Conservation (phyloP, 257 asterid species). For the Haberlea rhodopensis region DNA sequence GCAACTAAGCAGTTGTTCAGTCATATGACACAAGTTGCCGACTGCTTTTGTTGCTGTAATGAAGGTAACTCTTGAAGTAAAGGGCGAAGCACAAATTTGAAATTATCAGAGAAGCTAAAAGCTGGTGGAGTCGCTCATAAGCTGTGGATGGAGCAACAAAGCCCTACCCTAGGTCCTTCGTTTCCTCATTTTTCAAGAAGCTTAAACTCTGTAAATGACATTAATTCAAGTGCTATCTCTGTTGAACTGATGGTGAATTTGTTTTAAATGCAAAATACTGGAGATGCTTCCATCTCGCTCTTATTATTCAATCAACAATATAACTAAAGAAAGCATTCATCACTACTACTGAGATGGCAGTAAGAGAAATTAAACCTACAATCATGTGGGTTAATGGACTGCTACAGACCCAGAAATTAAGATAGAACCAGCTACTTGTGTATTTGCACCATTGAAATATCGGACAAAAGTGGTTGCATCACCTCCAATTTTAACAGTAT, state of each 20-base stretch:
- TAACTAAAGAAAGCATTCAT: too few relatives aligned
- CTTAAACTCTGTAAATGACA: slow-evolving; percentile 88
- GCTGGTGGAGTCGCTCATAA: slow-evolving; percentile 68
- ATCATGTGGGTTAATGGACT: too few relatives aligned
- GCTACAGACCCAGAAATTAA: too few relatives aligned
- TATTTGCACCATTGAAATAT: too few relatives aligned
- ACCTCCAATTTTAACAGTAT: too few relatives aligned
- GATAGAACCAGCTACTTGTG: too few relatives aligned
- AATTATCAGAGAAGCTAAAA: slow-evolving; percentile 74
- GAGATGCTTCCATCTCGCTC: neutral
- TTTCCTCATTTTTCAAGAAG: slow-evolving; percentile 75
- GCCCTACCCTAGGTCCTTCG: slow-evolving; percentile 79
- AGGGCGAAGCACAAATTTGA: slow-evolving; percentile 73
- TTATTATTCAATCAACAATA: neutral
- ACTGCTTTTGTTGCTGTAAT: slow-evolving; percentile 13
- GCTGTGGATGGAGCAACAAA: slow-evolving; percentile 90
- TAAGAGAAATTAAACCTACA: too few relatives aligned
- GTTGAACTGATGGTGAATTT: neutral
- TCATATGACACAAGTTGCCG: neutral
- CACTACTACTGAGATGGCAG: too few relatives aligned
- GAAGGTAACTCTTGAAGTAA: slow-evolving; percentile 93
- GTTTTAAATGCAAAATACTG: neutral
- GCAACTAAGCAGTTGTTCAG: neutral
- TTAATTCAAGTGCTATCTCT: slow-evolving; percentile 13
- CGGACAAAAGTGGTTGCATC: too few relatives aligned